Evolutionary conservation across 2,329 filamentous ascomycete genomes (phyloP).

Genomic region (Aphanocladium album): DNA sequence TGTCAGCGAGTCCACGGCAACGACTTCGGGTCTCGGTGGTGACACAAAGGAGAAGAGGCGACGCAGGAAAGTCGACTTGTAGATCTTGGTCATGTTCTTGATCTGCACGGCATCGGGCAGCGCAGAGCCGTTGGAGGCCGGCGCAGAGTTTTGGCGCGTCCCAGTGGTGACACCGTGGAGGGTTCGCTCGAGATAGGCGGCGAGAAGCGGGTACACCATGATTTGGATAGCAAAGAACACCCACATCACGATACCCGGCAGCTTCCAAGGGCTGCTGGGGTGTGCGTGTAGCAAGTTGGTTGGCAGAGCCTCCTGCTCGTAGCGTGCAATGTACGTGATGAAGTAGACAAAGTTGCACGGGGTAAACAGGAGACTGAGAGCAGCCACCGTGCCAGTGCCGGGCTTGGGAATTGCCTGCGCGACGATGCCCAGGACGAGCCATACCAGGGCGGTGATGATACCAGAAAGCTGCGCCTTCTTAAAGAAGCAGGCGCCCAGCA

Average conservation of each 20-base stretch:
- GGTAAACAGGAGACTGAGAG: constrained; percentile 71
- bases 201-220: constrained; percentile 62
- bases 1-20: constrained; percentile 67
- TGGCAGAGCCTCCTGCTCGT: constrained; percentile 54
- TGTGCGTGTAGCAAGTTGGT: constrained; percentile 57
- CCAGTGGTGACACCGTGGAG: constrained; percentile 50
- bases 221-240: constrained; percentile 70
- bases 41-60: constrained; percentile 41
- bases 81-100: constrained; percentile 68
- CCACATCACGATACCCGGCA: constrained; percentile 69
- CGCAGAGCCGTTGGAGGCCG: constrained; percentile 30
- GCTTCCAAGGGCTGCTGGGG: constrained; percentile 55
- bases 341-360: constrained; percentile 82
- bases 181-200: constrained; percentile 62
- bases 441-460: constrained; percentile 65
- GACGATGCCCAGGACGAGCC: constrained; percentile 68
- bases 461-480: constrained; percentile 76
- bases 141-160: constrained; percentile 36
- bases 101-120: constrained; percentile 57
- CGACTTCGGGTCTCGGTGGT: constrained; percentile 57
- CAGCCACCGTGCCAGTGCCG: constrained; percentile 55
- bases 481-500: constrained; percentile 73
- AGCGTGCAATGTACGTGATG: constrained; percentile 65
- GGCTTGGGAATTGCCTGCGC: constrained; percentile 65
- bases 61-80: constrained; percentile 58